Evolutionary conservation across 495 filamentous ascomycete genomes (phyloP).

Genomic region (Aspergillus kassunensis): DNA sequence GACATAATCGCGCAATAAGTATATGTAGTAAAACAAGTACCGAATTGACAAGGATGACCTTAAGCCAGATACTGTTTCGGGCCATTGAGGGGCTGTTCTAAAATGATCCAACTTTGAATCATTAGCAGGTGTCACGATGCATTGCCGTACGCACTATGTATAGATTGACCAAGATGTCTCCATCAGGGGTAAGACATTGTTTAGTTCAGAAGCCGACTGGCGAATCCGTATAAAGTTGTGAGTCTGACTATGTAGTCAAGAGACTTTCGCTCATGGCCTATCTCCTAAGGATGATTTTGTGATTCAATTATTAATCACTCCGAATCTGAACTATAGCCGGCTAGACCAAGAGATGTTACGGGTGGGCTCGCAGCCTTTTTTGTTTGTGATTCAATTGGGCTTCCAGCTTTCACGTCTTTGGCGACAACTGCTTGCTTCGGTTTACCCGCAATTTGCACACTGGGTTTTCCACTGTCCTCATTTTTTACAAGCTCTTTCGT

Average conservation of each 20-base stretch:
- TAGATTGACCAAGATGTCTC: too few species aligned
- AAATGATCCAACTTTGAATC: background rate
- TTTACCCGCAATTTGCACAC: background rate
- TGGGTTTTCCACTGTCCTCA: background rate
- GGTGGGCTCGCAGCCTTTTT: constrained; percentile 17
- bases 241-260: background rate
- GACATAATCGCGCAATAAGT: constrained; percentile 2
- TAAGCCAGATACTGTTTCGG: background rate
- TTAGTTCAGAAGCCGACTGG: too few species aligned
- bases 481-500: constrained; percentile 5
- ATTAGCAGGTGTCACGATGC: background rate
- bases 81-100: background rate
- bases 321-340: constrained; percentile 43
- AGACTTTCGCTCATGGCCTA: background rate
- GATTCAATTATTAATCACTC: constrained; percentile 20
- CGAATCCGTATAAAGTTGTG: too few species aligned
- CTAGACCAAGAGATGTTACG: constrained; percentile 30
- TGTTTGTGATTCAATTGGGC: background rate
- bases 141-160: too few species aligned
- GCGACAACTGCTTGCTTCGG: background rate
- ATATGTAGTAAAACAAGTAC: constrained; percentile 6
- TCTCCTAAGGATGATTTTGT: background rate
- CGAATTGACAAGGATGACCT: background rate
- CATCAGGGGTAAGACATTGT: too few species aligned
- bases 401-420: constrained; percentile 4